These are phyloP conservation scores for Sporothrix curviconia DNA, from an alignment of 2,329 filamentous ascomycete species.

Conservation along the genomic window DNA sequence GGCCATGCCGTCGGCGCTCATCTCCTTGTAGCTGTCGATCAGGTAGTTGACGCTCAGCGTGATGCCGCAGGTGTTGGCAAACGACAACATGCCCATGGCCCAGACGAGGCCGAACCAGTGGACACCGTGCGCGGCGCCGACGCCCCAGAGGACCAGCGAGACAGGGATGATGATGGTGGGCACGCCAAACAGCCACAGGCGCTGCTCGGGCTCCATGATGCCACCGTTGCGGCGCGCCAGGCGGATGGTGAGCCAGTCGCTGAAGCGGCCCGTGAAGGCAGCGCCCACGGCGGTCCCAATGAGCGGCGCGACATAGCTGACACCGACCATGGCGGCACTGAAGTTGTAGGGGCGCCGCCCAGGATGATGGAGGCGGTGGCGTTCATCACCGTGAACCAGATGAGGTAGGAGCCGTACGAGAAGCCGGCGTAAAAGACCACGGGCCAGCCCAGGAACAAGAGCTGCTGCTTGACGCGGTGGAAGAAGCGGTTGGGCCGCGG, in stretches of 20 bases:
- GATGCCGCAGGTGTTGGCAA: constrained; percentile 33
- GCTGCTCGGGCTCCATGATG: constrained; percentile 31
- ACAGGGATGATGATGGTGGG: constrained; percentile 23
- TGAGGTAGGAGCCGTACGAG: constrained; percentile 24
- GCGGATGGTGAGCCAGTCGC: constrained; percentile 22
- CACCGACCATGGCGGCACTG: constrained; percentile 18
- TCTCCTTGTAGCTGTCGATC: constrained; percentile 35
- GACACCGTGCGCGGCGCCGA: constrained; percentile 35
- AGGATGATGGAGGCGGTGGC: constrained; percentile 21
- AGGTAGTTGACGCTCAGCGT: constrained; percentile 35
- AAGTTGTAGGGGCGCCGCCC: constrained; percentile 22
- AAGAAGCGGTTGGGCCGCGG: no score
- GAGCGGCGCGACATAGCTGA: constrained; percentile 19
- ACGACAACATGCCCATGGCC: constrained; percentile 35
- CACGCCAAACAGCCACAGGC: constrained; percentile 24
- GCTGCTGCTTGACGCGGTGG: constrained; percentile 13
- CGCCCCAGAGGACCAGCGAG: constrained; percentile 42
- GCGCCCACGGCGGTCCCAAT: constrained; percentile 21
- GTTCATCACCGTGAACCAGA: constrained; percentile 26
- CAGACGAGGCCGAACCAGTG: constrained; percentile 37
- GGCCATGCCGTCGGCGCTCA: constrained; percentile 21
- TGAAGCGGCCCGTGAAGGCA: constrained; percentile 20
- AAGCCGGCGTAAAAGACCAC: constrained; percentile 21
- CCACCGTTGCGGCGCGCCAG: constrained; percentile 36
- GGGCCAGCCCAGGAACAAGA: constrained; percentile 14